phyloP scores from a whole-genome alignment of 2,329 filamentous ascomycete species.

The Microascus cirrosus region DNA sequence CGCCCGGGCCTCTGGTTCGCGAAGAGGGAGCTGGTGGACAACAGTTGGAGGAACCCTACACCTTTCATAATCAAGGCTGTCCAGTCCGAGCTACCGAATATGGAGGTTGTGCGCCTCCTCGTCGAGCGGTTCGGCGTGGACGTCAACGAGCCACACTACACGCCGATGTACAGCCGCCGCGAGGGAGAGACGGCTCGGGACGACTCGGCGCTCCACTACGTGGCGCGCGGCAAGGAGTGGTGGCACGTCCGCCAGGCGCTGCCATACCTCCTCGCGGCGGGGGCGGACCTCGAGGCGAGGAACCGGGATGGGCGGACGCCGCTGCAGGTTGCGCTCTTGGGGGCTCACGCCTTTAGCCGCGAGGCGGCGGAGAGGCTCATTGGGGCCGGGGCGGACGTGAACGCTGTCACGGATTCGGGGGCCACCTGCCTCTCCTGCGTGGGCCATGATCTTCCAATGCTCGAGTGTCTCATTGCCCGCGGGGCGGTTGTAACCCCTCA shows the following conservation, averaged over 20 bases:
- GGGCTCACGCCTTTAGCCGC: background rate
- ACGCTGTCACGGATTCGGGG: constrained; percentile 5
- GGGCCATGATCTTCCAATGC: constrained; percentile 2
- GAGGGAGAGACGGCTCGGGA: background rate
- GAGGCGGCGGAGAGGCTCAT: constrained; percentile 10
- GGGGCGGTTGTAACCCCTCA: constrained; percentile 6
- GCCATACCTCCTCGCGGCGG: constrained; percentile 5
- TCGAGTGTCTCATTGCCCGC: constrained; percentile 1
- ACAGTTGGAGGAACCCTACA: background rate
- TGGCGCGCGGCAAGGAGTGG: constrained; percentile 5
- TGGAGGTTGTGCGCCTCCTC: constrained; percentile 20
- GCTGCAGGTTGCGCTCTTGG: constrained; percentile 6
- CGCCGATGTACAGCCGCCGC: background rate
- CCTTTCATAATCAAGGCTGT: constrained; percentile 17
- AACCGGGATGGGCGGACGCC: constrained; percentile 5
- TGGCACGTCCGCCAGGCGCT: constrained; percentile 9
- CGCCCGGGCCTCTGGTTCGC: constrained; percentile 10
- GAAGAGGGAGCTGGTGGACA: background rate
- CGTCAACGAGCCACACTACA: constrained; percentile 13
- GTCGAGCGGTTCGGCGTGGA: constrained; percentile 20
- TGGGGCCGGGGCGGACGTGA: constrained; percentile 4
- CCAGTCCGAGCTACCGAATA: constrained; percentile 18
- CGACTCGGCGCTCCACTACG: background rate
- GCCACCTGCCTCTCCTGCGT: constrained; percentile 7
- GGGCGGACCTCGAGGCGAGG: constrained; percentile 3